Evolutionary conservation across 2,329 filamentous ascomycete genomes (phyloP).

Genomic region (Ceratocystis lukuohia): DNA sequence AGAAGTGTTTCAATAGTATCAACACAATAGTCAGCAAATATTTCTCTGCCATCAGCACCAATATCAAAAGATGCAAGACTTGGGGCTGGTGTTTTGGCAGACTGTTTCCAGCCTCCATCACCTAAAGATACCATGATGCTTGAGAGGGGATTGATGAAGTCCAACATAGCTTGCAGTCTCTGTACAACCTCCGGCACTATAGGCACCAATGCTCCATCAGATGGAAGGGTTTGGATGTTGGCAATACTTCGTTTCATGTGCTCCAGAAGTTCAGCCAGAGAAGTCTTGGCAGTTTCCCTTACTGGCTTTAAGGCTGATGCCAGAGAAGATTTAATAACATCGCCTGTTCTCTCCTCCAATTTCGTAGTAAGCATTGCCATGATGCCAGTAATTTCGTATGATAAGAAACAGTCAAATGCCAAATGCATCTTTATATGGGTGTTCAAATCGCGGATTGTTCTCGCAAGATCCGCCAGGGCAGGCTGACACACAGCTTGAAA

Average conservation of each 20-base stretch:
- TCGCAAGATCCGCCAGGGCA: slow-evolving; percentile 66
- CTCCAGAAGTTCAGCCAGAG: slow-evolving; percentile 68
- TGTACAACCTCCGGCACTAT: slow-evolving; percentile 76
- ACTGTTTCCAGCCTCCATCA: slow-evolving; percentile 75
- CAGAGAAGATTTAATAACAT: slow-evolving; percentile 62
- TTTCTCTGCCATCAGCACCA: slow-evolving; percentile 70
- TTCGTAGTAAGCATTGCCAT: slow-evolving; percentile 66
- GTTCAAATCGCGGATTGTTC: slow-evolving; percentile 80
- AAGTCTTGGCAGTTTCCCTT: slow-evolving; percentile 79
- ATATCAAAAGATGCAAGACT: slow-evolving; percentile 73
- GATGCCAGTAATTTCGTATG: slow-evolving; percentile 89
- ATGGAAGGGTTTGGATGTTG: slow-evolving; percentile 52
- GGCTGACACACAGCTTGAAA: slow-evolving; percentile 67
- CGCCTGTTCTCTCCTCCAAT: slow-evolving; percentile 69
- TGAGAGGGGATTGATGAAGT: slow-evolving; percentile 72
- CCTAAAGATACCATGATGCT: slow-evolving; percentile 86
- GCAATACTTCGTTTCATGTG: slow-evolving; percentile 62
- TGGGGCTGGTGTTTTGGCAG: slow-evolving; percentile 39
- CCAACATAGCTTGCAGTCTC: slow-evolving; percentile 72
- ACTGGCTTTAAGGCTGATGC: slow-evolving; percentile 79
- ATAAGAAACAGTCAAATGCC: slow-evolving; percentile 82
- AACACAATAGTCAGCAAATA: slow-evolving; percentile 79
- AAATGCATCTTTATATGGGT: slow-evolving; percentile 76
- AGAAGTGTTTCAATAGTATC: slow-evolving; percentile 80
- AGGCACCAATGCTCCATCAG: slow-evolving; percentile 65